Conservation (phyloP, 192 early-diverging fungal species). For the Spizellomyces sp. region DNA sequence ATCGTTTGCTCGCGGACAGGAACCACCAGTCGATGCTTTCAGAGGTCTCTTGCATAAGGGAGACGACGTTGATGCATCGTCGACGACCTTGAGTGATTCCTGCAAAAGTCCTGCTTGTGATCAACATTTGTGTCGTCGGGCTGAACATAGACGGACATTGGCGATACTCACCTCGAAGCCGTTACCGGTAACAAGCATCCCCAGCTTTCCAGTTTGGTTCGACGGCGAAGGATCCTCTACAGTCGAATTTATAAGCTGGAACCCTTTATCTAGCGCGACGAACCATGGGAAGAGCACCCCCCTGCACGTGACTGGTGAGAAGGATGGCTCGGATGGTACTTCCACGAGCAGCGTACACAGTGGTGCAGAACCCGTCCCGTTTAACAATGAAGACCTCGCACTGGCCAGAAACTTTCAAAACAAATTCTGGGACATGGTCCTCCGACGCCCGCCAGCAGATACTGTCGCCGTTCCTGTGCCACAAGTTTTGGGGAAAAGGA, state of each 20-base stretch:
- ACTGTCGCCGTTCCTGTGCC: too few relatives aligned
- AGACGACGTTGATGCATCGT: too few relatives aligned
- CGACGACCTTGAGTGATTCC: too few relatives aligned
- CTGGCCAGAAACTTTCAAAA: slow-evolving; percentile 34
- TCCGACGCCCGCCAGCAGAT: neutral
- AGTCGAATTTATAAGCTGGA: slow-evolving; percentile 29
- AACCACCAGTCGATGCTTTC: slow-evolving; percentile 12
- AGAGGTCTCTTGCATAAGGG: too few relatives aligned
- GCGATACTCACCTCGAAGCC: slow-evolving; percentile 38
- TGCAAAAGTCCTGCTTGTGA: slow-evolving; percentile 2
- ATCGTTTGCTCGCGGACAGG: slow-evolving; percentile 18
- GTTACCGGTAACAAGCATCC: slow-evolving; percentile 32
- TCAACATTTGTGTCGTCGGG: neutral
- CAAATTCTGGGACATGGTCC: slow-evolving; percentile 37
- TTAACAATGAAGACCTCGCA: too few relatives aligned
- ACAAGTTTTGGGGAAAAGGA: slow-evolving; percentile 15
- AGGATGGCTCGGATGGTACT: too few relatives aligned
- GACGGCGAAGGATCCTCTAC: slow-evolving; percentile 16
- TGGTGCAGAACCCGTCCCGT: too few relatives aligned
- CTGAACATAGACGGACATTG: slow-evolving; percentile 8
- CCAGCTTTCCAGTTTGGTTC: slow-evolving; percentile 33
- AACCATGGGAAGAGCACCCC: too few relatives aligned
- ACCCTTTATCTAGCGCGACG: neutral
- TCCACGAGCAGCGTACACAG: too few relatives aligned
- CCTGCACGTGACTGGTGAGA: too few relatives aligned